Percentiles rank a stretch among this genome's conserved stretches.
phyloP scores from a whole-genome alignment of 345 rosid species.

The Nephelium lappaceum region DNA sequence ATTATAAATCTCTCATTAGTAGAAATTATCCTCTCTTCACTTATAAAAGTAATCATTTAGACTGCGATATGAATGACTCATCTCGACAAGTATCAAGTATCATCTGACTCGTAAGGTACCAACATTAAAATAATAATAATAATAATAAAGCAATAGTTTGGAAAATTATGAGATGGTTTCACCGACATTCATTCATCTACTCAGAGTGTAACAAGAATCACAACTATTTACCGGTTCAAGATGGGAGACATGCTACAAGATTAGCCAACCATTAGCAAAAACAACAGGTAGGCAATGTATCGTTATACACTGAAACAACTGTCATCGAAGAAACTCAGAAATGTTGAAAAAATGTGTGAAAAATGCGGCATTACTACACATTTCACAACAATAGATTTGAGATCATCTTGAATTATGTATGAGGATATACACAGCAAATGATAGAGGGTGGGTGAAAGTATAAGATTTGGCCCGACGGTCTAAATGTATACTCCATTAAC shows the following conservation, averaged over 20 bases:
- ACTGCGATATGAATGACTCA: too few relatives aligned
- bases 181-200: background rate
- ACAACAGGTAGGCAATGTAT: constrained; percentile 26
- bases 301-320: background rate
- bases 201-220: background rate
- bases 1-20: too few relatives aligned
- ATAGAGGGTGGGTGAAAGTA: constrained; percentile 2
- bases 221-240: background rate
- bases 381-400: constrained; percentile 24
- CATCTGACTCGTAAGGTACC: too few relatives aligned
- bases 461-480: background rate
- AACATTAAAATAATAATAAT: too few relatives aligned
- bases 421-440: constrained; percentile 14
- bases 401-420: constrained; percentile 17
- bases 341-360: background rate
- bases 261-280: constrained; percentile 39
- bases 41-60: too few relatives aligned
- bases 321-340: background rate
- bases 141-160: background rate
- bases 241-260: constrained; percentile 3
- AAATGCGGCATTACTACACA: constrained; percentile 24
- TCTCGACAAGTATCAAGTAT: too few relatives aligned
- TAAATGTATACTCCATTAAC: constrained; percentile 17
- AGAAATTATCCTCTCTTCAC: too few relatives aligned
- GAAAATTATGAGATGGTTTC: background rate